Conservation (phyloP, 805 yeast species). For the Saccharomycopsis microspora region DNA sequence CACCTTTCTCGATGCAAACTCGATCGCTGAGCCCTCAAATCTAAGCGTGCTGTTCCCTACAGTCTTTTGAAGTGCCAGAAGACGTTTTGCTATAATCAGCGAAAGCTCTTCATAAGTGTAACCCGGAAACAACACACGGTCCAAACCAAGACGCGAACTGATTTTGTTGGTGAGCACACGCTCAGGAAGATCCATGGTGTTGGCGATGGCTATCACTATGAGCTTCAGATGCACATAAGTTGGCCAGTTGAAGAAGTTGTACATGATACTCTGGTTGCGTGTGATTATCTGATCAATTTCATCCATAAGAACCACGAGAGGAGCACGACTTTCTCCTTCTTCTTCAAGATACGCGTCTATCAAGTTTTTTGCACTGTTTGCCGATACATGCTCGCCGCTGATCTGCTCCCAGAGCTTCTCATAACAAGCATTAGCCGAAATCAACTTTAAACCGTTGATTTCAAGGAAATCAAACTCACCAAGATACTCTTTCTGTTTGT, state of each 20-base stretch:
- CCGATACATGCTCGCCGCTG: constrained; percentile 44
- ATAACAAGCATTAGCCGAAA: constrained; percentile 72
- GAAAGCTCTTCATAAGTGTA: constrained; percentile 73
- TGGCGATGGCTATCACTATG: constrained; percentile 87
- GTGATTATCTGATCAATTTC: constrained; percentile 90
- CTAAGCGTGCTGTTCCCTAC: constrained; percentile 24
- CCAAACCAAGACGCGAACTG: constrained; percentile 81
- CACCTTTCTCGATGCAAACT: constrained; percentile 85
- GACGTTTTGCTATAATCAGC: constrained; percentile 59
- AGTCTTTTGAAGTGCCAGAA: constrained; percentile 35
- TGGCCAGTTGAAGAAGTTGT: constrained; percentile 98
- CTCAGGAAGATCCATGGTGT: constrained; percentile 96
- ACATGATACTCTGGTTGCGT: constrained; percentile 74
- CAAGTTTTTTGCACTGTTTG: constrained; percentile 52
- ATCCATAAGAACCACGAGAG: constrained; percentile 73
- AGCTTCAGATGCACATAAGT: constrained; percentile 67
- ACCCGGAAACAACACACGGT: constrained; percentile 81
- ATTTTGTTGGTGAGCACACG: constrained; percentile 77
- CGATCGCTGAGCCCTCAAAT: constrained; percentile 64
- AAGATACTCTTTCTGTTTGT: constrained; percentile 17
- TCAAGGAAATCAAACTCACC: constrained; percentile 63
- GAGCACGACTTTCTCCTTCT: constrained; percentile 24
- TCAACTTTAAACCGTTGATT: constrained; percentile 80
- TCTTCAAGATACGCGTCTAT: constrained; percentile 61
- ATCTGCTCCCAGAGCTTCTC: constrained; percentile 74